A percentile compares a stretch with the other conserved stretches of the same genome.
phyloP scores from a whole-genome alignment of 495 filamentous ascomycete genomes.

The Penicillium steckii region DNA sequence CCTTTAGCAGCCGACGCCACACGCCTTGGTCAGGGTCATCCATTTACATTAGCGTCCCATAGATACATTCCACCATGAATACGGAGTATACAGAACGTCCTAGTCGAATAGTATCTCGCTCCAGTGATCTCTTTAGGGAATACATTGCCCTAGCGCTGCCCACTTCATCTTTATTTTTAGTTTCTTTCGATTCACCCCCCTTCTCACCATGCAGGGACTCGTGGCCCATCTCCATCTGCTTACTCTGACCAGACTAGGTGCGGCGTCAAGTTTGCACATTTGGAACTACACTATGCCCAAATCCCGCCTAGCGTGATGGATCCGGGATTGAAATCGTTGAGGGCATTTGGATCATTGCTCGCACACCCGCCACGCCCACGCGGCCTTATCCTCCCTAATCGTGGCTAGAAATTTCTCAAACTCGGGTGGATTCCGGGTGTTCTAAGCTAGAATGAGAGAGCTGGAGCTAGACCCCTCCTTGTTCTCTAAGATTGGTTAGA shows the following conservation, averaged over 20 bases:
- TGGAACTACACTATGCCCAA: not conserved
- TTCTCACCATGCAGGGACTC: slow-evolving; percentile 25
- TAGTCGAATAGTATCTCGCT: too few relatives aligned
- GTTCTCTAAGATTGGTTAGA: not conserved
- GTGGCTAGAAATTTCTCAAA: not conserved
- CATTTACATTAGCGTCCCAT: slow-evolving; percentile 1
- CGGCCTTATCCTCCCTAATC: not conserved
- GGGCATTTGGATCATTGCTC: not conserved
- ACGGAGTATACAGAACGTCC: not conserved
- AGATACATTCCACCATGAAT: not conserved
- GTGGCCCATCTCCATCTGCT: slow-evolving; percentile 16
- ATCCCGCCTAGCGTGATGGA: slow-evolving; percentile 19
- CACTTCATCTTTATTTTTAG: not conserved
- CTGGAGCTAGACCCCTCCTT: not conserved
- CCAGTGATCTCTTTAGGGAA: too few relatives aligned
- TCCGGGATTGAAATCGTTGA: slow-evolving; percentile 2
- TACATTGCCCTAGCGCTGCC: not conserved
- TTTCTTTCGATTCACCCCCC: not conserved
- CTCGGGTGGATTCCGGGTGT: not conserved
- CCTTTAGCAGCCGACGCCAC: slow-evolving; percentile 20
- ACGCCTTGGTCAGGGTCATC: slow-evolving; percentile 19
- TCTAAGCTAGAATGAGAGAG: not conserved
- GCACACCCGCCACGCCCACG: not conserved
- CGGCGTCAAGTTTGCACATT: slow-evolving; percentile 1
- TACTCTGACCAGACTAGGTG: slow-evolving; percentile 7